Evolutionary conservation across 2,329 filamentous ascomycete species (phyloP), one percentile per base, ranked within the genome.

Genomic region (Didymella pinodella): DNA sequence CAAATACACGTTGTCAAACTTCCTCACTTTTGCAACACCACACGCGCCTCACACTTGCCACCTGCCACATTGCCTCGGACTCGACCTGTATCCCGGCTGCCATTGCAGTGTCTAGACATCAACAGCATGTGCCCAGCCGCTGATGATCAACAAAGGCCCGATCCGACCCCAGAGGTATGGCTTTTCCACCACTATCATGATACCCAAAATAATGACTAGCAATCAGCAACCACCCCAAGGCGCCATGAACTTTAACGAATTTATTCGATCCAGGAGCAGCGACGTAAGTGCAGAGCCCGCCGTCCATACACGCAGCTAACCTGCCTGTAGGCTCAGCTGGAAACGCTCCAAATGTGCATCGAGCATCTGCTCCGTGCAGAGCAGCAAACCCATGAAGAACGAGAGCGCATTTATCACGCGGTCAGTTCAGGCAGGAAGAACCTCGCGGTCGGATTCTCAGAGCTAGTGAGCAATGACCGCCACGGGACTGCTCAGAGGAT

Each of bases 271-370:
- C 18, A 45, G 28, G 16, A 18, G 38, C 12, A 18, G 36, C 11
- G 40, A 52, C 20, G 38, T 45, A 16, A 52, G 40, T 12, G 1
- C 18, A 20, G 6, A 40, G 2, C 28, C 14, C 10, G 7, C 3
- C n/a, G 2, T 22, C 28, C 12, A 26, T 4, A 22, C 20, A 12
- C 26, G 7, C 2, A 3, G 11, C 40, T 44, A 20, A 51, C 20
- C n/a, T 22, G 22, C 41, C 18, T 38, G 8, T 18, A 51, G 40
- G 4, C n/a, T 48, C 68, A 67, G 7, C 71, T 72, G 68, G 62
- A 65, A 43, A 66, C 61, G 25, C 65, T 72, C 79, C 82, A 49
- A 76, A 80, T 26, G 16, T 60, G 67, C 43, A 66, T 68, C 26
- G 22, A 51, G 38, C 28, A 22, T 14, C 20, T 44, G 22, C 48